A percentile compares a stretch with the other conserved stretches of the same genome.
phyloP scores from a whole-genome alignment of 177 flowering plant genomes.

The Tripterygium wilfordii region DNA sequence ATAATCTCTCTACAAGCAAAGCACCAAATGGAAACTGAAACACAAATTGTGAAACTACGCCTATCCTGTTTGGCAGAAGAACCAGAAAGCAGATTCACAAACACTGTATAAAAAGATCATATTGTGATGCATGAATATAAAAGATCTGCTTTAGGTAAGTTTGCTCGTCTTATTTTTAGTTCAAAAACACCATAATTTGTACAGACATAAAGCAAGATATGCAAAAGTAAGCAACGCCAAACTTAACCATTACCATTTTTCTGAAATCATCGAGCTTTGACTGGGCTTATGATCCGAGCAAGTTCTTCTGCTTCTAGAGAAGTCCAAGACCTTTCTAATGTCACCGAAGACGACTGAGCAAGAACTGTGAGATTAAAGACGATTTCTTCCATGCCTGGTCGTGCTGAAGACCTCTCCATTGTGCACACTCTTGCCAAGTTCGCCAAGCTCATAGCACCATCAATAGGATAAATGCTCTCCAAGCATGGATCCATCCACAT shows the following conservation, averaged over 20 bases:
- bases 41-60: background rate
- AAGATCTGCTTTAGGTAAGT: no score
- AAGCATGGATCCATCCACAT: slow-evolving; percentile 59
- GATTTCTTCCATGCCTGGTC: slow-evolving; percentile 65
- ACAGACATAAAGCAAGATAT: no score
- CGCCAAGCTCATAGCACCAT: slow-evolving; percentile 40
- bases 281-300: slow-evolving; percentile 23
- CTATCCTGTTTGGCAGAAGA: slow-evolving; percentile 2
- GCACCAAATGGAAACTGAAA: background rate
- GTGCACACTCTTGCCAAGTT: slow-evolving; percentile 53
- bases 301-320: slow-evolving; percentile 34
- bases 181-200: no score
- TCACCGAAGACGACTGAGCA: slow-evolving; percentile 33
- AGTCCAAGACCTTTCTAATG: slow-evolving; percentile 38
- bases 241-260: no score
- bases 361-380: slow-evolving; percentile 60
- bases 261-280: slow-evolving; percentile 38
- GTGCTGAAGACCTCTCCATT: slow-evolving; percentile 34
- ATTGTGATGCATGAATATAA: no score
- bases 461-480: slow-evolving; percentile 41
- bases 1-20: background rate
- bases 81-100: slow-evolving; percentile 2
- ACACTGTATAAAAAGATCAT: no score
- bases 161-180: no score
- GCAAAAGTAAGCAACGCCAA: no score